Evolutionary conservation across 345 rosid genomes (phyloP), one percentile per base, ranked within the genome.

Genomic region (Gossypium stocksii): DNA sequence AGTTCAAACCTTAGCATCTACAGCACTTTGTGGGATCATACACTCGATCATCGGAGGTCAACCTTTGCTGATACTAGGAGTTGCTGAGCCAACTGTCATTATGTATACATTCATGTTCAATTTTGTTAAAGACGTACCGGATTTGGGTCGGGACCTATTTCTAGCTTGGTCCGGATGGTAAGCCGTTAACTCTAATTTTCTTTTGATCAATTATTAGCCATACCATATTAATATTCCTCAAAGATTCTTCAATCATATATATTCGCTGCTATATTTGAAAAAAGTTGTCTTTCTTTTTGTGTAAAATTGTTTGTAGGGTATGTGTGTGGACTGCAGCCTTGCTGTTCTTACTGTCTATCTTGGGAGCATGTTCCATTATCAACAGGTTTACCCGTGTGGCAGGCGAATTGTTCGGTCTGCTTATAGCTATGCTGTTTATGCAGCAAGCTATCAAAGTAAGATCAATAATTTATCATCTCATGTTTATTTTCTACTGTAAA

Each of bases 51-150:
- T 93, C 19, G 99, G 99, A 43, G 99, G 99, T 56, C 99, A 95
- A 83, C 98, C 99, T 49, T 79, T 95, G 82, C 91, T 95, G 88
- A 93, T 95, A 48, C 87, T 95, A 12, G 99, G 99, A 65, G 99
- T 95, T 73, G 99, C 99, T 8, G 99, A 95, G 92, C 99, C 99
- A 7, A 95, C 99, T 61, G 99, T 95, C 3, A 90, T 95, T 70
- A 95, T 94, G 98, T 94, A 94, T 76, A 92, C 95, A 7, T 94
- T 94, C 84, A 91, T 94, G 98, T 94, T 94, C 80, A 87, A 91
- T 87, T 95, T 95, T 78, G 99, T 84, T 53, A 95, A 95, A 82
- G 93, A 87, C 20, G 87, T 93, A 75, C 83, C 90, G 45, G 97
- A 87, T 71, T 77, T 95, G 83, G 99, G 98, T 70, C 88, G 90